Conservation (phyloP, 2,329 filamentous ascomycete genomes). For the Orbilia quercus region DNA sequence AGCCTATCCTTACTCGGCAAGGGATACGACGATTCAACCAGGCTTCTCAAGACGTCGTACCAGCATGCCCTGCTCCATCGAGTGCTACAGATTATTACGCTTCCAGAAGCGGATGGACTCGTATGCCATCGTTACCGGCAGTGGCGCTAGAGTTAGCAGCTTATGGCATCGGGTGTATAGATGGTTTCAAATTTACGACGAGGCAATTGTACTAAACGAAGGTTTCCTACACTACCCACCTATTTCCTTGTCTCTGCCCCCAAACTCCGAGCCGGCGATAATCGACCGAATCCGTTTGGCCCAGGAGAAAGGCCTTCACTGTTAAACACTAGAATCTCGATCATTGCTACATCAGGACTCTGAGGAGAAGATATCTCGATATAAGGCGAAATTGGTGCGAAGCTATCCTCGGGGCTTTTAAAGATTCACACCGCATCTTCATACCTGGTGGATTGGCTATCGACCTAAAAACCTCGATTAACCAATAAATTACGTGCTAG, state of each 20-base stretch:
- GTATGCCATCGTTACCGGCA: neutral
- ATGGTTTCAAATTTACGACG: neutral
- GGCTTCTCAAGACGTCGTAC: no score
- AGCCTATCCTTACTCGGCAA: no score
- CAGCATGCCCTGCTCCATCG: neutral
- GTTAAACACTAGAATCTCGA: no score
- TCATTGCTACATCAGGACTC: no score
- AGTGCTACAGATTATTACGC: neutral
- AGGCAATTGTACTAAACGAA: neutral
- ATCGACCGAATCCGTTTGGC: neutral
- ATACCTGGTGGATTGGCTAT: no score
- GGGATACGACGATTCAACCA: no score
- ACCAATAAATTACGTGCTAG: no score
- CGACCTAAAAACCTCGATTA: no score
- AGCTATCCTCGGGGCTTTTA: no score
- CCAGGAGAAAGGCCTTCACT: neutral
- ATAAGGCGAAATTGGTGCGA: no score
- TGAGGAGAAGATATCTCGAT: no score
- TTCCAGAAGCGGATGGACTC: neutral
- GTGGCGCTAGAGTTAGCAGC: neutral
- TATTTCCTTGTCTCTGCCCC: neutral
- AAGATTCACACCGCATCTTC: no score
- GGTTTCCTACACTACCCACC: neutral
- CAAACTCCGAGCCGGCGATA: neutral
- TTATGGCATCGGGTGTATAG: neutral